Base-by-base conservation (phyloP, 148 eudicot species). In the Polygonum aviculare region DNA sequence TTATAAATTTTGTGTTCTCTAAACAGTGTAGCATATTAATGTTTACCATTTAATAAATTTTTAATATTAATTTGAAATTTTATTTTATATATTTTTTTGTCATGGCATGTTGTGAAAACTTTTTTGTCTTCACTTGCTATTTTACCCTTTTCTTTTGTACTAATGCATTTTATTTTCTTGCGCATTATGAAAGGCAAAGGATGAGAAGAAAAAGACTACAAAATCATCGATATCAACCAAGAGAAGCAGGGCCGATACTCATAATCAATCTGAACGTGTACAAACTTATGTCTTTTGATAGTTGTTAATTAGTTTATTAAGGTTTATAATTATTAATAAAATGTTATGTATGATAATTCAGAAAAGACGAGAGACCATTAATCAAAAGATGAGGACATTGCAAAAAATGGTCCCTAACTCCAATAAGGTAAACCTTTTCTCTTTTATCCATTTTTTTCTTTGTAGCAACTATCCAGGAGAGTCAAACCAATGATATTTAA, bases 331-430 rank as follows among this genome's bases (percentile, higher is more conserved):
- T 26, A 26, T 26, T 26, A 26, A 41, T 41, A 41, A 41, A 41
- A 0, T 41, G 45, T 41, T 67, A 12, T n/a, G 0, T 33, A 38
- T 69, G 45, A 3, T 69, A 38, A 26, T 36, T 9, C 75, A 94
- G 98, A 91, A 90, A 86, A 87, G 98, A 94, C 85, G 98, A 85
- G 97, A 94, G 80, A 91, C 84, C 85, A 94, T 94, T 73, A 94
- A 94, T 76, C 86, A 91, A 73, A 90, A 88, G 82, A 91, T 94
- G 95, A 89, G 85, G 82, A 87, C 91, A 4, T 76, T 94, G 78
- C 98, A 94, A 84, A 94, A 91, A 83, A 35, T 94, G 89, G 94
- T 94, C 77, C 98, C 98, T 54, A 90, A 90, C 86, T 90, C 95
- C 16, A 94, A 82, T 70, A 94, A 94, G 98, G 98, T 94, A 84